Conservation (phyloP, 495 filamentous ascomycete genomes). For the Hypoxylon rickii region DNA sequence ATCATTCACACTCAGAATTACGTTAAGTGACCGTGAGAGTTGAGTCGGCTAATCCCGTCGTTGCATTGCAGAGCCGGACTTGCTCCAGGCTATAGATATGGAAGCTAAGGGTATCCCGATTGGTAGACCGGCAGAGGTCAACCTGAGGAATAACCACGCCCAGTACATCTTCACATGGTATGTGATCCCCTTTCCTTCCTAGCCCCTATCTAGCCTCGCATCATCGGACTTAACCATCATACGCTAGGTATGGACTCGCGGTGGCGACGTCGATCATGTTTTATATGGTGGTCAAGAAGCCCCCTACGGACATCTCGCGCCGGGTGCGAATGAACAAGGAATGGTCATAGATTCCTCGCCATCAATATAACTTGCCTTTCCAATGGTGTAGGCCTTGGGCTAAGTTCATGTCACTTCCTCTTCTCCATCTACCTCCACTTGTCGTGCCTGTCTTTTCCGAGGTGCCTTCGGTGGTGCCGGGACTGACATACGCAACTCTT, state of each 20-base stretch:
- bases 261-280: slow-evolving; percentile 91
- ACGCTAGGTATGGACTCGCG: slow-evolving; percentile 80
- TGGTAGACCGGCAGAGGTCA: slow-evolving; percentile 88
- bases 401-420: slow-evolving; percentile 41
- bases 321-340: slow-evolving; percentile 80
- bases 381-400: background rate
- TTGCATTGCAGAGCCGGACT: slow-evolving; percentile 66
- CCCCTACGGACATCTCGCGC: slow-evolving; percentile 71
- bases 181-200: slow-evolving; percentile 27
- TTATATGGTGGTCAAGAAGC: slow-evolving; percentile 87
- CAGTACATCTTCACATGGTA: slow-evolving; percentile 99
- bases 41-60: slow-evolving; percentile 3
- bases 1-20: background rate
- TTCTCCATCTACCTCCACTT: slow-evolving; percentile 41
- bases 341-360: slow-evolving; percentile 60
- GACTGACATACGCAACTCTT: slow-evolving; percentile 76
- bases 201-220: slow-evolving; percentile 3
- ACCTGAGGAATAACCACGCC: slow-evolving; percentile 91
- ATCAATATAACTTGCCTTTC: background rate
- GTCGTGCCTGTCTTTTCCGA: slow-evolving; percentile 37
- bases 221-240: slow-evolving; percentile 13
- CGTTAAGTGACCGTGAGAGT: no score
- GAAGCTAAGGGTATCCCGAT: slow-evolving; percentile 86
- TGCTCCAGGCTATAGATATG: slow-evolving; percentile 71
- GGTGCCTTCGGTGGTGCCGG: slow-evolving; percentile 41